Conservation (phyloP, 2,329 filamentous ascomycete genomes). For the Monilinia laxa region DNA sequence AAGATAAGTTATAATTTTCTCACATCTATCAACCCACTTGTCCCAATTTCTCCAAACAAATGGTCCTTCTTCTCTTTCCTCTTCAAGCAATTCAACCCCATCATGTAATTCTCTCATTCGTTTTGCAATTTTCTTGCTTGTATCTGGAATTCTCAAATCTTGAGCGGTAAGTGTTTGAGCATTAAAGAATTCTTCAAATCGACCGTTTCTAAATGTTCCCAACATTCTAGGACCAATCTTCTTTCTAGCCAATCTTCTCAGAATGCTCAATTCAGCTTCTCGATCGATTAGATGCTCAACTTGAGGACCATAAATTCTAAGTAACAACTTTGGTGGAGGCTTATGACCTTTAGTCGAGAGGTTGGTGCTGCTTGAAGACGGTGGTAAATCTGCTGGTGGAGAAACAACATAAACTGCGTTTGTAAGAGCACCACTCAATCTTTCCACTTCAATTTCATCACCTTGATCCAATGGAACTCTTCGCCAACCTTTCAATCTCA, state of each 20-base stretch:
- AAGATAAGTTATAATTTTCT: constrained; percentile 52
- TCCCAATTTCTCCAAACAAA: constrained; percentile 94
- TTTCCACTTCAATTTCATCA: constrained; percentile 66
- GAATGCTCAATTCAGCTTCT: constrained; percentile 82
- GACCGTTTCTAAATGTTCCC: constrained; percentile 89
- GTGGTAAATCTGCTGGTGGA: constrained; percentile 64
- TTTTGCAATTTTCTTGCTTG: constrained; percentile 90
- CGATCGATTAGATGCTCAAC: constrained; percentile 95
- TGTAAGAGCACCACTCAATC: constrained; percentile 86
- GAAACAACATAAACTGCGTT: constrained; percentile 96
- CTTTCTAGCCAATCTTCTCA: constrained; percentile 83
- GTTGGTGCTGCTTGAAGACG: constrained; percentile 33
- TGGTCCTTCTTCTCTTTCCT: constrained; percentile 76
- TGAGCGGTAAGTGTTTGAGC: constrained; percentile 74
- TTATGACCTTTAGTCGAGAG: constrained; percentile 39
- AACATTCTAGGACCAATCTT: constrained; percentile 89
- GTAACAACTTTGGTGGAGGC: constrained; percentile 64
- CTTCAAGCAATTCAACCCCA: constrained; percentile 79
- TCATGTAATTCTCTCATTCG: constrained; percentile 96
- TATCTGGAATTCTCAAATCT: constrained; percentile 77
- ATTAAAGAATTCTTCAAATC: constrained; percentile 93
- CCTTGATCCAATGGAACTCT: constrained; percentile 72
- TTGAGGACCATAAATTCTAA: constrained; percentile 92
- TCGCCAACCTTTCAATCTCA: constrained; percentile 89
- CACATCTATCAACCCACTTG: constrained; percentile 57